Evolutionary conservation across 495 filamentous ascomycete species (phyloP).

Genomic region (Neurospora pannonica): DNA sequence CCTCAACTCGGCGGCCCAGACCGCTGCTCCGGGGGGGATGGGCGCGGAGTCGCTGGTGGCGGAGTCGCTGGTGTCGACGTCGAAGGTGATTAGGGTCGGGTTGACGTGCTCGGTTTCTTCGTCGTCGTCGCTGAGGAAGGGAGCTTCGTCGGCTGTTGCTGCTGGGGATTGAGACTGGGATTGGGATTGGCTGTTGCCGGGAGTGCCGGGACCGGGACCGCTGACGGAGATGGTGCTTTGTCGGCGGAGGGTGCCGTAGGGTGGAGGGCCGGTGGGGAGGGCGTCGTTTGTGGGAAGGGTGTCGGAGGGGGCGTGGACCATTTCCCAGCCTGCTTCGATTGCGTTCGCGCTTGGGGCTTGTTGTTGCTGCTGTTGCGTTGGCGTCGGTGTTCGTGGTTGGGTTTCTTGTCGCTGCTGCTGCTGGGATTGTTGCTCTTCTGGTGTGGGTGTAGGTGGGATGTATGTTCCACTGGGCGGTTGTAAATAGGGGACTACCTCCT

Average conservation of each 20-base stretch:
- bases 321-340: not conserved
- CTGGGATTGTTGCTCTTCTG: not conserved
- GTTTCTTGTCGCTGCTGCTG: not conserved
- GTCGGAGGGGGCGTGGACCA: not conserved
- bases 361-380: not conserved
- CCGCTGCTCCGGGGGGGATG: slow-evolving; percentile 23
- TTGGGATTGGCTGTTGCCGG: not conserved
- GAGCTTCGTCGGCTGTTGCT: slow-evolving; percentile 8
- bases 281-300: not conserved
- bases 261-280: slow-evolving; percentile 14
- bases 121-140: slow-evolving; percentile 26
- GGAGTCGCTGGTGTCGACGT: slow-evolving; percentile 44
- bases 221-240: slow-evolving; percentile 17
- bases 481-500: not conserved
- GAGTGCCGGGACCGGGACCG: not conserved
- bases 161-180: not conserved
- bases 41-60: not conserved
- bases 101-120: slow-evolving; percentile 40
- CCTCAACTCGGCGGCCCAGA: slow-evolving; percentile 48
- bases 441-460: not conserved
- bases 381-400: not conserved
- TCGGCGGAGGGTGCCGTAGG: slow-evolving; percentile 21
- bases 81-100: slow-evolving; percentile 46
- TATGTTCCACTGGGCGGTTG: not conserved
- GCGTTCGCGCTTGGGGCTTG: not conserved